Percentiles rank a stretch among this genome's conserved stretches.
Conservation (phyloP, 331 rosid species). For the Phaseolus coccineus region DNA sequence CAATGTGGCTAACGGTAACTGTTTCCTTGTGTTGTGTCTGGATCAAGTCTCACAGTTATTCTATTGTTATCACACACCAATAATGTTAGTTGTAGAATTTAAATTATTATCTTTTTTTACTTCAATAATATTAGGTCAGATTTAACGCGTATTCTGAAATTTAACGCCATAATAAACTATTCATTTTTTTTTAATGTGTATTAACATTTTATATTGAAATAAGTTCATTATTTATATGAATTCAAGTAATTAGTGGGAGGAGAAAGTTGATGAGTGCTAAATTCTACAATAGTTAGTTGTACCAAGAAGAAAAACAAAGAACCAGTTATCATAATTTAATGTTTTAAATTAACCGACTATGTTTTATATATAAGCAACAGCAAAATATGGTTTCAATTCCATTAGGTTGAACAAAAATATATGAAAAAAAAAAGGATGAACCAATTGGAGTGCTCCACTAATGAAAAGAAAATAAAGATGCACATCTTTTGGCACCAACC, state of each 20-base stretch:
- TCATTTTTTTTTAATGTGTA: background rate
- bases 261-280: slow-evolving; percentile 34
- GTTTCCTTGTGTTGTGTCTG: background rate
- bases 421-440: slow-evolving; percentile 5
- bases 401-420: slow-evolving; percentile 35
- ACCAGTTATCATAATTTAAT: slow-evolving; percentile 23
- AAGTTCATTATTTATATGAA: background rate
- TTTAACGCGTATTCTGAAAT: background rate
- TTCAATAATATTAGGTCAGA: background rate
- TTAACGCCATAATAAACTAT: no score
- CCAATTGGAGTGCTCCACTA: slow-evolving; percentile 39
- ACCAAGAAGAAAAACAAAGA: slow-evolving; percentile 38
- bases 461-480: slow-evolving; percentile 43
- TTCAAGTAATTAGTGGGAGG: slow-evolving; percentile 21
- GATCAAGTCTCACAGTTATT: background rate
- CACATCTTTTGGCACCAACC: slow-evolving; percentile 48
- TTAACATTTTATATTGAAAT: background rate
- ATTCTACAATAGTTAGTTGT: slow-evolving; percentile 51
- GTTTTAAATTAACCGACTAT: background rate
- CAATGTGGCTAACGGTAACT: background rate
- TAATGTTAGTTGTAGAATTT: background rate
- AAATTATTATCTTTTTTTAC: background rate
- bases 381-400: slow-evolving; percentile 24
- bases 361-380: slow-evolving; percentile 17
- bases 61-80: background rate